Base-by-base conservation (phyloP, 257 asterid genomes). In the Forsythia viridissima region DNA sequence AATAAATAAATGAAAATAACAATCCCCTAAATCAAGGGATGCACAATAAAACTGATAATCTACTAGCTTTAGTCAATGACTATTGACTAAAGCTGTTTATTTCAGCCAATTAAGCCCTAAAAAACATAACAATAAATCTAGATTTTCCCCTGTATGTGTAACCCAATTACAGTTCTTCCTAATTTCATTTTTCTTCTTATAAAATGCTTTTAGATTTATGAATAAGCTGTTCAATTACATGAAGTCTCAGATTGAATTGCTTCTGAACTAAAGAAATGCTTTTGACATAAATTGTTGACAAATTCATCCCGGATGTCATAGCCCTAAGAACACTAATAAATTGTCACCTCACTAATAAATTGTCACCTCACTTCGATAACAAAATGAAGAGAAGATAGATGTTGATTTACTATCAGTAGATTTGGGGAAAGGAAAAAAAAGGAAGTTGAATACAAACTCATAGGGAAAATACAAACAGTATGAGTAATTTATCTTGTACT, bases 111-210 rank as follows among this genome's bases (percentile, higher is more conserved):
- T 41, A 41, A 41, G 44, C 8, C 44, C 44, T 41, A 41, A 41
- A 41, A 41, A 41, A 4, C 8, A 41, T 41, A 41, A 8, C 44
- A 41, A 4, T 41, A 41, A 41, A 41, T 41, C 72, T 37, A 48
- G 81, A 71, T 77, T 82, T 71, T 41, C 20, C 1, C 24, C 24
- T n/a, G 99, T 95, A 90, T 80, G 91, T 81, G 72, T 10, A 77
- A 70, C 77, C 38, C 48, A 71, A 77, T 79, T 75, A 9, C 41
- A n/a, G 48, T 11, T 37, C 67, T 43, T 84, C 20, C 73, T 78
- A 71, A 75, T 83, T 79, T 73, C 46, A 34, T 63, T 70, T 46
- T 46, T 46, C 20, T 66, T 44, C 18, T 3, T 21, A 41, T 24
- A 63, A 72, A 70, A 63, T 78, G 73, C 70, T 76, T 76, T 61